phyloP scores from a whole-genome alignment of 345 rosid genomes.

The Eucalyptus paniculata region DNA sequence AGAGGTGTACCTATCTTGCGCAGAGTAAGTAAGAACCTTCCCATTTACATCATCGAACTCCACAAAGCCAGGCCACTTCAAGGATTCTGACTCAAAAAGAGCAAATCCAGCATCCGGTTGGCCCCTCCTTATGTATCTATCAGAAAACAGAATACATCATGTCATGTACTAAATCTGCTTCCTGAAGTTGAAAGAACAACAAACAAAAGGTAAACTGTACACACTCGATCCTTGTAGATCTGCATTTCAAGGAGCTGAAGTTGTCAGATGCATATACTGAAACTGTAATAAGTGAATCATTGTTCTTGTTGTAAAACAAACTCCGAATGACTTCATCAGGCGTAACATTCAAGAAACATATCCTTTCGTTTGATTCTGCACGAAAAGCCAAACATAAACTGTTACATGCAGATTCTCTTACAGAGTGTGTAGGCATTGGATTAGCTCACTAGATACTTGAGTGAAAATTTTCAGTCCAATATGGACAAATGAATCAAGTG shows the following conservation, averaged over 20 bases:
- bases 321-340: conserved; percentile 93
- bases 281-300: conserved; percentile 94
- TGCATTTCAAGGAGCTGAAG: conserved; percentile 94
- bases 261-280: conserved; percentile 91
- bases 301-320: conserved; percentile 88
- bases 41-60: conserved; percentile 99
- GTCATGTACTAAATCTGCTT: not conserved
- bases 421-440: not conserved
- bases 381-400: not conserved
- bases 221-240: conserved; percentile 91
- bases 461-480: not conserved
- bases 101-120: conserved; percentile 95
- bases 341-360: conserved; percentile 78
- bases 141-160: not conserved
- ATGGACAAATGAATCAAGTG: not conserved
- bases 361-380: conserved; percentile 79
- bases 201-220: conserved; percentile 1
- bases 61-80: conserved; percentile 98
- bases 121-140: conserved; percentile 81
- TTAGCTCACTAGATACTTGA: not conserved
- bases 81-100: conserved; percentile 89
- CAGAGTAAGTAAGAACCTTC: conserved; percentile 89
- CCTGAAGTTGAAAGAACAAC: not conserved
- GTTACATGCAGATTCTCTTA: not conserved
- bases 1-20: conserved; percentile 63